Evolutionary conservation across 768 basidiomycete species (phyloP).

Genomic region (Ephemerocybe angulata): DNA sequence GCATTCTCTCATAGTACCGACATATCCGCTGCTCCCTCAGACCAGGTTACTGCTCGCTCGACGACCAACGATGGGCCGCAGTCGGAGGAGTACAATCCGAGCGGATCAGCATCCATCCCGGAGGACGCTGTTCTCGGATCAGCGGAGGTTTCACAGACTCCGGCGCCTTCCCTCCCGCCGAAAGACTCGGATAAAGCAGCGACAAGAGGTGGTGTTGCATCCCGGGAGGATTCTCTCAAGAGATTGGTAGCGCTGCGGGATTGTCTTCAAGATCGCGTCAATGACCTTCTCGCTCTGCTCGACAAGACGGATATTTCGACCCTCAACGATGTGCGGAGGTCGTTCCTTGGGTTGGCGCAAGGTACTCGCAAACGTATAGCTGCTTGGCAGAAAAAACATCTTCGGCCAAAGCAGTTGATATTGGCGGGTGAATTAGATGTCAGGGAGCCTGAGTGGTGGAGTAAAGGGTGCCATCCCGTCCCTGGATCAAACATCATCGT

Average conservation of each 20-base stretch:
- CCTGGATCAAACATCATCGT: slow-evolving; percentile 67
- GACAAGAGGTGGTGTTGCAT: too few relatives aligned
- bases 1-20: slow-evolving; percentile 9
- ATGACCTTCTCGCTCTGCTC: slow-evolving; percentile 54
- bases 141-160: too few relatives aligned
- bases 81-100: neutral
- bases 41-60: slow-evolving; percentile 6
- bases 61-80: neutral
- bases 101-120: too few relatives aligned
- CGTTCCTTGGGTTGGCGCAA: slow-evolving; percentile 49
- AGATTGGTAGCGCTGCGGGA: slow-evolving; percentile 50
- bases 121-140: too few relatives aligned
- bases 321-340: slow-evolving; percentile 62
- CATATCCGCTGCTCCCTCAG: slow-evolving; percentile 14
- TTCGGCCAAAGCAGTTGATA: slow-evolving; percentile 26
- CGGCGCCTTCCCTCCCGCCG: too few relatives aligned
- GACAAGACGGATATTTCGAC: slow-evolving; percentile 38
- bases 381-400: slow-evolving; percentile 67
- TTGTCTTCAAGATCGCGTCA: slow-evolving; percentile 57
- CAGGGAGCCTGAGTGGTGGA: slow-evolving; percentile 68
- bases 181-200: too few relatives aligned
- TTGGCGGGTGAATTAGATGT: slow-evolving; percentile 25
- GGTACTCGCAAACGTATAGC: slow-evolving; percentile 51
- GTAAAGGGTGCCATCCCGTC: slow-evolving; percentile 52
- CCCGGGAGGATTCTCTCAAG: slow-evolving; percentile 30